These are phyloP conservation scores for Vaccinium corymbosum DNA, from an alignment of 148 eudicot species.

Conservation along the genomic window DNA sequence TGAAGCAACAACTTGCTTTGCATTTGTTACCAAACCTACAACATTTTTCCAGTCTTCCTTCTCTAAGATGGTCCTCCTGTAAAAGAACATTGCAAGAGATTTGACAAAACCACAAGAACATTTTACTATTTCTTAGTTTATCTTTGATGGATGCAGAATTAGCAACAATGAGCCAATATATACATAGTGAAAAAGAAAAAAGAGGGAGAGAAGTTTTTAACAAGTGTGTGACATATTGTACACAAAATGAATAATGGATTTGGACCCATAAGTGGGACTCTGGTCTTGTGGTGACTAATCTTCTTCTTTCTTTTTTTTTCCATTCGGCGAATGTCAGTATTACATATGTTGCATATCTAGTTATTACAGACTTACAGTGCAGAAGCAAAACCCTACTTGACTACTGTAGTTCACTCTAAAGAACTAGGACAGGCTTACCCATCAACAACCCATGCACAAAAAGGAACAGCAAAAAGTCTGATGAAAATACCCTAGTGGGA, in stretches of 20 bases:
- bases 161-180: background rate
- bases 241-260: background rate
- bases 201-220: background rate
- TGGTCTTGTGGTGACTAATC: background rate
- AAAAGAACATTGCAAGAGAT: background rate
- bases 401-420: background rate
- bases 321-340: no score
- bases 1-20: slow-evolving; percentile 76
- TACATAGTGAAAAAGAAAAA: background rate
- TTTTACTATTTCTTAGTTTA: background rate
- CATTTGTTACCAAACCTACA: slow-evolving; percentile 70
- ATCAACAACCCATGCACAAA: background rate
- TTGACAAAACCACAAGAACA: slow-evolving; percentile 5
- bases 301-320: no score
- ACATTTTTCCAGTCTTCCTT: slow-evolving; percentile 83
- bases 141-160: background rate
- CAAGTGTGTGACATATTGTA: background rate
- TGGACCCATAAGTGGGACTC: background rate
- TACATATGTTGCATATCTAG: background rate
- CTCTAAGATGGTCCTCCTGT: slow-evolving; percentile 63
- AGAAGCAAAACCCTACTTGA: background rate
- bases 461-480: background rate
- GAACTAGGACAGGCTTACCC: background rate
- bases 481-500: background rate
- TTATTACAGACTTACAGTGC: background rate